A percentile compares a stretch with the other conserved stretches of the same genome.
Evolutionary conservation across 345 rosid genomes (phyloP).

Genomic region (Eucalyptus polybractea): DNA sequence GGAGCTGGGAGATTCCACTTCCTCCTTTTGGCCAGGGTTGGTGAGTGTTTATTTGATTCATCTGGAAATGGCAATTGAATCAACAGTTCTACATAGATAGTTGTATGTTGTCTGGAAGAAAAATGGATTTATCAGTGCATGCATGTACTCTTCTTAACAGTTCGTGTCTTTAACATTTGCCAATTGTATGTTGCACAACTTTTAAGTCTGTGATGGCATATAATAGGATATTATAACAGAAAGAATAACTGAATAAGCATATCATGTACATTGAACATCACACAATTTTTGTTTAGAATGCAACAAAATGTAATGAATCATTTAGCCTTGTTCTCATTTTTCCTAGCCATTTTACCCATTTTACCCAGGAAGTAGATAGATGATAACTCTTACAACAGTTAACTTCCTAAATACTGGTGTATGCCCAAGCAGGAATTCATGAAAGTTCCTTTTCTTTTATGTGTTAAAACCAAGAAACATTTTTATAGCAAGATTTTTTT

Average conservation of each 20-base stretch:
- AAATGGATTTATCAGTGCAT: neutral
- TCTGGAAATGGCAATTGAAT: neutral
- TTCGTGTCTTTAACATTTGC: neutral
- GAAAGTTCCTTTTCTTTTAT: neutral
- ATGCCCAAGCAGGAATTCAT: neutral
- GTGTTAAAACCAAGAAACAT: neutral
- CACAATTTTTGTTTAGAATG: neutral
- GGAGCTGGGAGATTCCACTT: constrained; percentile 67
- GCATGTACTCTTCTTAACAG: neutral
- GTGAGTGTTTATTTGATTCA: constrained; percentile 23
- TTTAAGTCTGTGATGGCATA: neutral
- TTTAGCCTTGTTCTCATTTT: neutral
- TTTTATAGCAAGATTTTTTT: neutral
- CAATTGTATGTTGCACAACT: neutral
- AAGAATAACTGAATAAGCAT: neutral
- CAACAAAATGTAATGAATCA: neutral
- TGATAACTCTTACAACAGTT: neutral
- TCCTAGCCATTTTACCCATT: neutral
- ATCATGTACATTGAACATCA: neutral
- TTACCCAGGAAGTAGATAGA: neutral
- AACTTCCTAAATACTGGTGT: neutral
- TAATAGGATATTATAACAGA: neutral
- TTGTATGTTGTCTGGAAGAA: neutral
- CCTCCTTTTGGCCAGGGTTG: constrained; percentile 95
- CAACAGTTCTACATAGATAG: neutral